Evolutionary conservation across 2,329 filamentous ascomycete species (phyloP).

Genomic region (Apiospora aurea): DNA sequence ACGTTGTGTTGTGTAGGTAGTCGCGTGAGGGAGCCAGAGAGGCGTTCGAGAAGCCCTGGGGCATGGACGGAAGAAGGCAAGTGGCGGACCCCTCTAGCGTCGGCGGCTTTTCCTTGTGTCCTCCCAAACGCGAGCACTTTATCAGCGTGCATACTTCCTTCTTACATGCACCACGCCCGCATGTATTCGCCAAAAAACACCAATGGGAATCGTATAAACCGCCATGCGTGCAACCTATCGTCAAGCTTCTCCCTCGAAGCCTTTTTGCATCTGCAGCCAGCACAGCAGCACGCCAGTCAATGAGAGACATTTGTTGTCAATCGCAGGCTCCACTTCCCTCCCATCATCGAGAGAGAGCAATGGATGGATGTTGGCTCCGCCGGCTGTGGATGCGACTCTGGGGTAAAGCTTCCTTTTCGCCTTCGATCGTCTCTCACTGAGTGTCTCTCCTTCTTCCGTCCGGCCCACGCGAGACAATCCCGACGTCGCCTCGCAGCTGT

Average conservation of each 20-base stretch:
- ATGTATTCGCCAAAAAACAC: background rate
- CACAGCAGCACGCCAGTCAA: background rate
- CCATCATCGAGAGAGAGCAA: too few relatives aligned
- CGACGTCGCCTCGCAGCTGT: conserved; percentile 2
- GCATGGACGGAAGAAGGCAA: background rate
- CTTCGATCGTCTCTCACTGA: background rate
- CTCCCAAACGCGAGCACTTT: conserved; percentile 13
- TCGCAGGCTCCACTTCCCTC: background rate
- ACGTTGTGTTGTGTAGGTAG: background rate
- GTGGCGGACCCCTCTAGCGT: background rate
- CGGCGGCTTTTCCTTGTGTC: background rate
- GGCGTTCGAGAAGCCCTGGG: background rate
- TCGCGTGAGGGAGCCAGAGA: background rate
- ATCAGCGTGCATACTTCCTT: background rate
- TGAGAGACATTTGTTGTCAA: conserved; percentile 7
- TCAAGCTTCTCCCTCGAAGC: background rate
- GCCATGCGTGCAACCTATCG: conserved; percentile 4
- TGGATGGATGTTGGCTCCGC: background rate
- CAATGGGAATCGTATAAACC: background rate
- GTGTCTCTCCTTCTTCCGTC: background rate
- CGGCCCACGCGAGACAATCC: conserved; percentile 14
- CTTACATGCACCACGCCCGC: background rate
- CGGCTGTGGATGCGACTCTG: conserved; percentile 14
- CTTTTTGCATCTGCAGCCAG: background rate
- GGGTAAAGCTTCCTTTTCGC: conserved; percentile 8